A percentile compares a stretch with the other conserved stretches of the same genome.
Evolutionary conservation across 371 early-diverging fungal species (phyloP).

Genomic region (Smittium culicis): DNA sequence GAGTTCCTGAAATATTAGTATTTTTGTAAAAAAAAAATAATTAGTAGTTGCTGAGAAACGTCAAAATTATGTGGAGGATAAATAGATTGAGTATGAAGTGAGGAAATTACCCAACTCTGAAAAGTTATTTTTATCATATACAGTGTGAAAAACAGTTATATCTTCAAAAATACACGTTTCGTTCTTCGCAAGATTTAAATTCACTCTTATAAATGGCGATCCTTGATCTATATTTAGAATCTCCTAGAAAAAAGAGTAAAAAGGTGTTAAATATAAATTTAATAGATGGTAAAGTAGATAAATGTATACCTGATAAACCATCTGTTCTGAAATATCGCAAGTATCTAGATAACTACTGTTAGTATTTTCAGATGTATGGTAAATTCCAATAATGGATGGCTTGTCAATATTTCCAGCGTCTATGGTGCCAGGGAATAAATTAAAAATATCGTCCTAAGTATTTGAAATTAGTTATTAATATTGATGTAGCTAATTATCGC

Average conservation of each 20-base stretch:
- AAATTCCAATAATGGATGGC: neutral
- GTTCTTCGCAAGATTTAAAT: neutral
- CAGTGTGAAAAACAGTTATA: neutral
- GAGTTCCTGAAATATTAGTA: too few relatives aligned
- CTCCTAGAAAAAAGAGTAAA: neutral
- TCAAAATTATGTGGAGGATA: neutral
- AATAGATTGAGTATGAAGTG: neutral
- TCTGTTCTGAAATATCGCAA: slow-evolving; percentile 4
- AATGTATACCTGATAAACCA: neutral
- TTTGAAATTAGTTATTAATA: neutral
- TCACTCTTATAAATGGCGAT: neutral
- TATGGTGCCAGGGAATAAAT: neutral
- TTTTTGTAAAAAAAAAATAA: neutral
- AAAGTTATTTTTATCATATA: neutral
- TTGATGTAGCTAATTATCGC: neutral
- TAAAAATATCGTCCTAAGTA: neutral
- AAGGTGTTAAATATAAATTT: neutral
- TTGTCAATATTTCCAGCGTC: too few relatives aligned
- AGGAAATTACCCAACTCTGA: neutral
- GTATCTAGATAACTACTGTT: neutral
- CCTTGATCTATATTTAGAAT: neutral
- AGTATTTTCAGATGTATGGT: neutral
- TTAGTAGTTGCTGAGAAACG: neutral
- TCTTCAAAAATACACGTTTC: neutral
- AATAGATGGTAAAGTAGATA: neutral